Conservation (phyloP, 768 basidiomycete genomes). For the Psilocybe sp. region DNA sequence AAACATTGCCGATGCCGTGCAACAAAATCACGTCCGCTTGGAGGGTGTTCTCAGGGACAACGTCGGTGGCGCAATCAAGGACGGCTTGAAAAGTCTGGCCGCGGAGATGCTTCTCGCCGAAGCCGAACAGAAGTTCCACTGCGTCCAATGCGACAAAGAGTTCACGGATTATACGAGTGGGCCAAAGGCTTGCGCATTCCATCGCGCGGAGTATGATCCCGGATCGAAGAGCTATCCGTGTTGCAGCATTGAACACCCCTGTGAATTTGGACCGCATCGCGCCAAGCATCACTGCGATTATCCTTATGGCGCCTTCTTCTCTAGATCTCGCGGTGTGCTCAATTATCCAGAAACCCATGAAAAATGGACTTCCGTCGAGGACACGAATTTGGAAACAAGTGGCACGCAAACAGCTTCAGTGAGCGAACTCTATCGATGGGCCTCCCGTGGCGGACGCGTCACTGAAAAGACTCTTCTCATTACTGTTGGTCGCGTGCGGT, state of each 20-base stretch:
- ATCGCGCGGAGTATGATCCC: constrained; percentile 29
- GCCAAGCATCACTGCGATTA: constrained; percentile 38
- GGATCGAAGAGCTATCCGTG: constrained; percentile 33
- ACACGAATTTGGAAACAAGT: constrained; percentile 33
- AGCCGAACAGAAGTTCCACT: constrained; percentile 33
- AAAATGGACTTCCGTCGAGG: constrained; percentile 29
- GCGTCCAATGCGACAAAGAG: constrained; percentile 36
- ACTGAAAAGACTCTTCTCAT: constrained; percentile 34
- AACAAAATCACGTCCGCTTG: constrained; percentile 27
- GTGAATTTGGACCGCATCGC: constrained; percentile 32
- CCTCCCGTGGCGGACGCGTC: constrained; percentile 26
- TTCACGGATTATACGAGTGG: constrained; percentile 32
- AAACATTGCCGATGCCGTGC: constrained; percentile 30
- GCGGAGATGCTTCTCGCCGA: constrained; percentile 29
- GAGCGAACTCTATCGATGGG: constrained; percentile 31
- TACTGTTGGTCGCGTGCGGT: constrained; percentile 31
- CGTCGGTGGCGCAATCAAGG: constrained; percentile 29
- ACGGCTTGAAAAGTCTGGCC: constrained; percentile 32
- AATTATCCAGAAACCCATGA: constrained; percentile 32
- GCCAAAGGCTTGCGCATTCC: constrained; percentile 36
- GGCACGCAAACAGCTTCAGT: constrained; percentile 24
- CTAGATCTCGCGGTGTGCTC: constrained; percentile 24
- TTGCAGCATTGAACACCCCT: constrained; percentile 31
- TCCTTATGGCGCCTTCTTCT: constrained; percentile 36
- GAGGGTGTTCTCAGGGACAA: constrained; percentile 30